phyloP scores from a whole-genome alignment of 2,329 filamentous ascomycete genomes.

The Lasiodiplodia sp. region DNA sequence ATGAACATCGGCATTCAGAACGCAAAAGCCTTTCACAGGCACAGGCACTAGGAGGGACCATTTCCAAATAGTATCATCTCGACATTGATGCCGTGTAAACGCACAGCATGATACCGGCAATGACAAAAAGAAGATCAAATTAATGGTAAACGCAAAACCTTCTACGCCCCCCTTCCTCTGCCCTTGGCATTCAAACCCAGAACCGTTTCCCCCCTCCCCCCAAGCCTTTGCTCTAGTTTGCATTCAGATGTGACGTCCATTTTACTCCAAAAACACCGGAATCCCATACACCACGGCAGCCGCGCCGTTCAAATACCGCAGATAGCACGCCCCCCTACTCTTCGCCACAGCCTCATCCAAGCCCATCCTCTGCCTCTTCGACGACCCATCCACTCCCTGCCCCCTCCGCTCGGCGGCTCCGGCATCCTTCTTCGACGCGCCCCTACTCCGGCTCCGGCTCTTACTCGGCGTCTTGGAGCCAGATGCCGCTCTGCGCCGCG shows the following conservation, averaged over 20 bases:
- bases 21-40: too few relatives aligned
- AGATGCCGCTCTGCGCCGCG: slow-evolving; percentile 32
- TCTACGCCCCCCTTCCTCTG: neutral
- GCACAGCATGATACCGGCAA: neutral
- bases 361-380: slow-evolving; percentile 36
- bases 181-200: neutral
- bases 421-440: slow-evolving; percentile 32
- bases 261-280: slow-evolving; percentile 75
- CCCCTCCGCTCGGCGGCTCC: neutral
- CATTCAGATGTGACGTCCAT: neutral
- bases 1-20: too few relatives aligned
- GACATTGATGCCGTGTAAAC: neutral
- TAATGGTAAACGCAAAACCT: neutral
- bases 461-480: slow-evolving; percentile 34
- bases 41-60: neutral
- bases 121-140: neutral
- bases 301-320: slow-evolving; percentile 91
- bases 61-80: neutral
- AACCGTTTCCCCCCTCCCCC: neutral
- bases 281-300: slow-evolving; percentile 95
- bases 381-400: neutral
- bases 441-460: slow-evolving; percentile 33
- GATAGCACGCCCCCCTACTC: slow-evolving; percentile 79
- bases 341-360: slow-evolving; percentile 82
- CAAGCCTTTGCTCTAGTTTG: too few relatives aligned